phyloP scores from a whole-genome alignment of 208 protist genomes.

The Angomonas deanei region DNA sequence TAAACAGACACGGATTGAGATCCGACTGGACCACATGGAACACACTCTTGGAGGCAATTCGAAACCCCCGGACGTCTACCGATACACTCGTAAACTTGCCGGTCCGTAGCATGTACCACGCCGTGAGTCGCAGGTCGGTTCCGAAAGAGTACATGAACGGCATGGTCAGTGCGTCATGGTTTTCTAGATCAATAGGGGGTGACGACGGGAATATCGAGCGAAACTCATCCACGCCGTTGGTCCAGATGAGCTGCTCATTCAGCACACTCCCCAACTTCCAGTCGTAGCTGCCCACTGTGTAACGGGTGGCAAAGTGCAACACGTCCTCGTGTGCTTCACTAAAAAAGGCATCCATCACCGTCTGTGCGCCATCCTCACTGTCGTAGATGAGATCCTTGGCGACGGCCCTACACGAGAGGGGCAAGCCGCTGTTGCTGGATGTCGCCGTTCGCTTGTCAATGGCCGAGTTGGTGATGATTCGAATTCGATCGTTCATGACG shows the following conservation, averaged over 20 bases:
- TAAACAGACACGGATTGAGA: constrained; percentile 40
- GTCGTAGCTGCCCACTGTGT: constrained; percentile 71
- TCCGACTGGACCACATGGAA: constrained; percentile 63
- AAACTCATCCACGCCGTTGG: constrained; percentile 59
- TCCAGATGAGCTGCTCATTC: constrained; percentile 71
- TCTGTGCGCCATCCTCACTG: constrained; percentile 45
- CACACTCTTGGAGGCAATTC: constrained; percentile 52
- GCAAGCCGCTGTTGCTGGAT: neutral
- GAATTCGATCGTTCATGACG: constrained; percentile 61
- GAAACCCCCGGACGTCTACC: constrained; percentile 59
- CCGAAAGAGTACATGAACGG: constrained; percentile 77
- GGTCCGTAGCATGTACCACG: constrained; percentile 50
- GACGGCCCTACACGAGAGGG: constrained; percentile 2
- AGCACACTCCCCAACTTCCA: constrained; percentile 66
- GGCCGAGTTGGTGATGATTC: constrained; percentile 36
- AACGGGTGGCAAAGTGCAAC: constrained; percentile 66
- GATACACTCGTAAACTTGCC: constrained; percentile 50
- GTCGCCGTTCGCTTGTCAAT: constrained; percentile 4
- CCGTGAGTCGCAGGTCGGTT: constrained; percentile 65
- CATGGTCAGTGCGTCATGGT: constrained; percentile 1
- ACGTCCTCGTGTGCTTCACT: constrained; percentile 71
- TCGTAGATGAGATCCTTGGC: constrained; percentile 69
- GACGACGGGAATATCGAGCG: constrained; percentile 66
- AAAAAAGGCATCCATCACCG: constrained; percentile 75
- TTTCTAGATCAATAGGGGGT: neutral